phyloP scores from a whole-genome alignment of 2,329 filamentous ascomycete species.

The Fusarium aywerte region DNA sequence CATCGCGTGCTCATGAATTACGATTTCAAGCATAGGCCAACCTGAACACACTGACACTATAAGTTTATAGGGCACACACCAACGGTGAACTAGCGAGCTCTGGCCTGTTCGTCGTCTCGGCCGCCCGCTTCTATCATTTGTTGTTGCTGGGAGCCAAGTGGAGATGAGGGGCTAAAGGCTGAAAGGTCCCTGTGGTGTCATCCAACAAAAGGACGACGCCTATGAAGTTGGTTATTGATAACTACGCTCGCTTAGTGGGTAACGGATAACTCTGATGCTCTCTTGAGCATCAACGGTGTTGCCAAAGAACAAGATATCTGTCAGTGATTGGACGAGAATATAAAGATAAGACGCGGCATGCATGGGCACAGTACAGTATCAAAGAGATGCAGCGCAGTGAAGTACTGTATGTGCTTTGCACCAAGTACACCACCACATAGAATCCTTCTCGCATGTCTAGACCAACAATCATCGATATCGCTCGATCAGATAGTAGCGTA shows the following conservation, averaged over 20 bases:
- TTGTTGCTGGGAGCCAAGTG: slow-evolving; percentile 33
- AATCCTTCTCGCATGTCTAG: slow-evolving; percentile 27
- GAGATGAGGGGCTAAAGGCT: slow-evolving; percentile 30
- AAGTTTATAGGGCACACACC: slow-evolving; percentile 28
- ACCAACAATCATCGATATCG: slow-evolving; percentile 29
- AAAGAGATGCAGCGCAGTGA: slow-evolving; percentile 12
- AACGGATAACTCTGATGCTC: slow-evolving; percentile 3
- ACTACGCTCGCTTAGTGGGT: slow-evolving; percentile 13
- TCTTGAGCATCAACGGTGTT: slow-evolving; percentile 5
- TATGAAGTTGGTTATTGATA: slow-evolving; percentile 27
- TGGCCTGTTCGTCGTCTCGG: slow-evolving; percentile 29
- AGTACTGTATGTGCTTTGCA: slow-evolving; percentile 10
- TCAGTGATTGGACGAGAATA: slow-evolving; percentile 24
- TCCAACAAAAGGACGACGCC: slow-evolving; percentile 33
- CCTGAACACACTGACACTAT: slow-evolving; percentile 19
- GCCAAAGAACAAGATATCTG: neutral
- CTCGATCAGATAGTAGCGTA: slow-evolving; percentile 35
- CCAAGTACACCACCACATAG: slow-evolving; percentile 20
- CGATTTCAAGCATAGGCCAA: slow-evolving; percentile 33
- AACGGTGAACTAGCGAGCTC: slow-evolving; percentile 41
- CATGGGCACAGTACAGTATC: slow-evolving; percentile 15
- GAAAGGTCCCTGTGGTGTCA: slow-evolving; percentile 20
- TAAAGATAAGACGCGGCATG: slow-evolving; percentile 32
- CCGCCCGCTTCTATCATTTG: slow-evolving; percentile 39
- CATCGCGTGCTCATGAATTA: slow-evolving; percentile 27